phyloP scores from a whole-genome alignment of 2,329 filamentous ascomycete species.

The Talaromyces sp. region DNA sequence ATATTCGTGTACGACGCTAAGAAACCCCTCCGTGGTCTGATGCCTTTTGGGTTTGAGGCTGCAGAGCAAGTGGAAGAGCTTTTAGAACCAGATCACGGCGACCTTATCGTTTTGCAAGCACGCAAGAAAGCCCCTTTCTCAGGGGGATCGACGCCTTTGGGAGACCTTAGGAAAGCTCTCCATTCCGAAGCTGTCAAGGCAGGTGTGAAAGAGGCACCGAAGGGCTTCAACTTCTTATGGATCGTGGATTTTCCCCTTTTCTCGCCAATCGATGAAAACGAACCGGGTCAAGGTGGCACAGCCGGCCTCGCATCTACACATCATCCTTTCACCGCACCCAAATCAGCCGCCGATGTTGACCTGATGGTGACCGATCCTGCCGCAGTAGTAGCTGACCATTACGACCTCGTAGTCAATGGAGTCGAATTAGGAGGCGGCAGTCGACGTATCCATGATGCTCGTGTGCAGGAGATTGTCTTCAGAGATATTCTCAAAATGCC shows the following conservation, averaged over 20 bases:
- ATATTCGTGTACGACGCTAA: slow-evolving; percentile 72
- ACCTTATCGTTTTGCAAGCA: slow-evolving; percentile 79
- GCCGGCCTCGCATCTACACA: slow-evolving; percentile 85
- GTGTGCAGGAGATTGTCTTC: slow-evolving; percentile 82
- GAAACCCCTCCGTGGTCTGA: slow-evolving; percentile 73
- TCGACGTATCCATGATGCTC: slow-evolving; percentile 81
- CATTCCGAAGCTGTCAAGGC: slow-evolving; percentile 68
- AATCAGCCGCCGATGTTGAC: slow-evolving; percentile 68
- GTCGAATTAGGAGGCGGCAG: slow-evolving; percentile 92
- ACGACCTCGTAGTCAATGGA: slow-evolving; percentile 94
- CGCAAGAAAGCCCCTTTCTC: slow-evolving; percentile 63
- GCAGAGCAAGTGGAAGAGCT: slow-evolving; percentile 57
- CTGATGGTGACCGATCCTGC: slow-evolving; percentile 71
- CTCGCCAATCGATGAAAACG: slow-evolving; percentile 63
- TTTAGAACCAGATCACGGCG: slow-evolving; percentile 64
- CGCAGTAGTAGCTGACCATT: slow-evolving; percentile 77
- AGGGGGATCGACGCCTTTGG: slow-evolving; percentile 72
- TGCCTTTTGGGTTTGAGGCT: slow-evolving; percentile 72
- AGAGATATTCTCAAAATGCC: slow-evolving; percentile 78
- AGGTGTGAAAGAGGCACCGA: slow-evolving; percentile 53
- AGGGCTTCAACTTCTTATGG: slow-evolving; percentile 73
- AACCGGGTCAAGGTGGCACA: slow-evolving; percentile 76
- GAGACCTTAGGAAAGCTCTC: slow-evolving; percentile 68
- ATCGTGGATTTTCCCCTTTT: slow-evolving; percentile 91
- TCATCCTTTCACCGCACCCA: slow-evolving; percentile 92